Evolutionary conservation across 176 grass and related monocot species (phyloP).

Genomic region (Oropetium thomaeum): DNA sequence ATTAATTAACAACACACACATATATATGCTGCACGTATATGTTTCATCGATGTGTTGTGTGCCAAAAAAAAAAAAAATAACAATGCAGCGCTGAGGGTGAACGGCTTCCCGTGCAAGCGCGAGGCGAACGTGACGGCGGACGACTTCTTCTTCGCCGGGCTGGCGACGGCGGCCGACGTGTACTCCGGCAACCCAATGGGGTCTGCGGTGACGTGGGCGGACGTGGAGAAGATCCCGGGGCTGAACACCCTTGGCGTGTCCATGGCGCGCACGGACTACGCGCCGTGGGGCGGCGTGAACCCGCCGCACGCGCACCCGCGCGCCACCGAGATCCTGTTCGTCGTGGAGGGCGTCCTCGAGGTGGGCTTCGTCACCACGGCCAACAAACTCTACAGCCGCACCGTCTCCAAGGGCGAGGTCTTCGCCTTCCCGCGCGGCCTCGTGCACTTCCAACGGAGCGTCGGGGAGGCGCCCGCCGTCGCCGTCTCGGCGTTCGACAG

Average conservation of each 20-base stretch:
- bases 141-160: slow-evolving; percentile 60
- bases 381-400: slow-evolving; percentile 21
- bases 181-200: slow-evolving; percentile 47
- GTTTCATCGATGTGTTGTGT: too few species aligned
- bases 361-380: slow-evolving; percentile 58
- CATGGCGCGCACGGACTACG: slow-evolving; percentile 65
- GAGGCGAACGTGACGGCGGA: slow-evolving; percentile 41
- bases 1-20: too few species aligned
- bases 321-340: slow-evolving; percentile 67
- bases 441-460: slow-evolving; percentile 62
- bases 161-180: slow-evolving; percentile 30
- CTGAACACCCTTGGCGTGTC: slow-evolving; percentile 69
- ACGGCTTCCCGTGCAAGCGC: slow-evolving; percentile 64
- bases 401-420: slow-evolving; percentile 39
- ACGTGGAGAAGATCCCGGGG: slow-evolving; percentile 46
- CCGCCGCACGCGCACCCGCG: slow-evolving; percentile 74
- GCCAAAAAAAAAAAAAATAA: too few species aligned
- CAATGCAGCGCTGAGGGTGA: slow-evolving; percentile 46
- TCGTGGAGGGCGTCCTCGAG: slow-evolving; percentile 47
- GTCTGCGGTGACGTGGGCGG: slow-evolving; percentile 47
- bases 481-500: slow-evolving; percentile 51
- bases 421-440: slow-evolving; percentile 70
- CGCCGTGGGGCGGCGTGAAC: slow-evolving; percentile 55
- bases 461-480: neutral
- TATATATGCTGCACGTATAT: neutral